phyloP scores from a whole-genome alignment of 306 rosid species.

The Begonia masoniana region DNA sequence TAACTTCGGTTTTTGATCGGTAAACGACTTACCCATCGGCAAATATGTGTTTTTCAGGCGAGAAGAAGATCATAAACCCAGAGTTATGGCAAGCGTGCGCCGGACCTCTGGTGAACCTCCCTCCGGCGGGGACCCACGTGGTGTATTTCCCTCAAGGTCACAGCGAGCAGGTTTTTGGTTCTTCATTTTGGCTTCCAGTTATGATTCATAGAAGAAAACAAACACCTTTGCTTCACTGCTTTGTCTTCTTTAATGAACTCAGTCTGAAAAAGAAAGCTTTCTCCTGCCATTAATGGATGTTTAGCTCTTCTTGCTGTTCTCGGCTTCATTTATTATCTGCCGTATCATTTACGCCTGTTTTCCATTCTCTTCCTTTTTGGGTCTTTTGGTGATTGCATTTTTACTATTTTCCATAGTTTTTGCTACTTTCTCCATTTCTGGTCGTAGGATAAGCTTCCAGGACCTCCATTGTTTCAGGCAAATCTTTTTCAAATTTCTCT shows the following conservation, averaged over 20 bases:
- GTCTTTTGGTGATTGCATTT: too few relatives aligned
- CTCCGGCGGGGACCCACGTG: slow-evolving; percentile 76
- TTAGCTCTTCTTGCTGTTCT: background rate
- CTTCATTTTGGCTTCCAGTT: background rate
- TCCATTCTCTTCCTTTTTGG: background rate
- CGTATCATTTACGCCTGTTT: background rate
- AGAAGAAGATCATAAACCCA: slow-evolving; percentile 49
- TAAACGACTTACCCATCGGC: too few relatives aligned
- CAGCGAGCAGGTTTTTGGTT: slow-evolving; percentile 53
- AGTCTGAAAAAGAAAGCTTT: background rate
- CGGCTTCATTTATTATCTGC: background rate
- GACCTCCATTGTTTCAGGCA: too few relatives aligned
- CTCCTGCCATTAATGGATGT: background rate
- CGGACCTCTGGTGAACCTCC: slow-evolving; percentile 83
- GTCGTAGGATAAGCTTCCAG: too few relatives aligned
- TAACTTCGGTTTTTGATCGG: too few relatives aligned
- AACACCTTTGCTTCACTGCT: background rate
- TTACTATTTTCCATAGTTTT: too few relatives aligned
- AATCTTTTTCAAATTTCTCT: too few relatives aligned
- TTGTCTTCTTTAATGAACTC: background rate
- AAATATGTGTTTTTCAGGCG: slow-evolving; percentile 16
- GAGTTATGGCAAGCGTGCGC: slow-evolving; percentile 99
- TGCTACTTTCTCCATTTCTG: too few relatives aligned
- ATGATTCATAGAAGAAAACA: background rate
- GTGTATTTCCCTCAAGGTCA: slow-evolving; percentile 95